Evolutionary conservation across 495 filamentous ascomycete genomes (phyloP), one percentile per base, ranked within the genome.

Genomic region (Aspergillus panamensis): DNA sequence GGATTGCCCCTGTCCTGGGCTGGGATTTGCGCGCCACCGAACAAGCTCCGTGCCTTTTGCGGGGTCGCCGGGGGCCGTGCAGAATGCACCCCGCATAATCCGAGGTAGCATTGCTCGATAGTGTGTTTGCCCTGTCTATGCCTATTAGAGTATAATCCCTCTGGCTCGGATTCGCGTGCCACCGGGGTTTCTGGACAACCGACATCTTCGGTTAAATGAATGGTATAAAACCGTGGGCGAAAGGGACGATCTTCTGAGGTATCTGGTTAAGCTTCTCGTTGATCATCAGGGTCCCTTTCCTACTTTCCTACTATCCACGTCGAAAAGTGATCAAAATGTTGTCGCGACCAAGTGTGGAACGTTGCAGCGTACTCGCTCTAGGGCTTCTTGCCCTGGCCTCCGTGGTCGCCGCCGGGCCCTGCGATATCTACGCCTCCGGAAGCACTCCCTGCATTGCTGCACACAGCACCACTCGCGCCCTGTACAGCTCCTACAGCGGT

Each of bases 401-500:
- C 30, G 65, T 81, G 45, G 77, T 76, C 33, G 58, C 66, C 14
- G 80, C 80, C 49, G 79, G 71, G 14, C 80, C 82, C 25, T 84
- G 82, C 55, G 82, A 84, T 53, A 72, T 84, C 61, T 84, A 84
- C 67, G 31, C 73, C 31, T 68, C 76, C 3, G 79, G 79, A 7
- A 67, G 69, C 60, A 81, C 80, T 3, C 78, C 82, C 53, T 84
- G 82, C 56, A 62, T 84, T 53, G 81, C 82, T 3, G 82, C 82
- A 3, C 82, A 84, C 69, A 81, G 80, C 68, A 83, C 81, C 57
- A 84, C 81, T 62, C 80, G 82, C n/a, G 79, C 80, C 51, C 61
- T 85, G 25, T 85, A 83, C 63, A 76, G 66, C 52, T 63, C 69
- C 54, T 85, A 71, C 64, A 68, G 14, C 17, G 79, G 81, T 30